These are phyloP conservation scores for Hansenula sp. DNA, from an alignment of 1,139 yeast species.

Conservation along the genomic window DNA sequence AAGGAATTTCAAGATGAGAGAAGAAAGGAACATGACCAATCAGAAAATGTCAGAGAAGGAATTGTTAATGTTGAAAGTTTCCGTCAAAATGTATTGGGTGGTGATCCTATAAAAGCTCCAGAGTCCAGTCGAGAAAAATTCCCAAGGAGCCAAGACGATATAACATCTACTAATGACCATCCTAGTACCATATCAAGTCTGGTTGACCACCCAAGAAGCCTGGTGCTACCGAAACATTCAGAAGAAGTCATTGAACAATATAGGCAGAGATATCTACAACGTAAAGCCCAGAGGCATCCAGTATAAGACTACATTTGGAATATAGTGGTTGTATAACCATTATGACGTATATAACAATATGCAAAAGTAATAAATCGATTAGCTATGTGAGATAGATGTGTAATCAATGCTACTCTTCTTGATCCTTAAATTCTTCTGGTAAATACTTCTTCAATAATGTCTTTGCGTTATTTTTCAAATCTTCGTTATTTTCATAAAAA, in stretches of 20 bases:
- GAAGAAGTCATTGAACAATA: constrained; percentile 8
- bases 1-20: constrained; percentile 28
- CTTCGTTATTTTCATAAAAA: constrained; percentile 49
- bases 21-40: background rate
- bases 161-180: too few relatives aligned
- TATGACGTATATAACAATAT: too few relatives aligned
- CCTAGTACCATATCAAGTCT: too few relatives aligned
- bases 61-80: constrained; percentile 1
- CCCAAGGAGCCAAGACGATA: too few relatives aligned
- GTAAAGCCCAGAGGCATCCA: constrained; percentile 3
- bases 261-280: constrained; percentile 9
- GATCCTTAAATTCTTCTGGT: constrained; percentile 1
- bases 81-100: background rate
- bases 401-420: too few relatives aligned
- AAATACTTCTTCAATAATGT: constrained; percentile 30
- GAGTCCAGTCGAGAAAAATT: too few relatives aligned
- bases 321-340: too few relatives aligned
- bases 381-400: too few relatives aligned
- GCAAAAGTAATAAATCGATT: too few relatives aligned
- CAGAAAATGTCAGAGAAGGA: constrained; percentile 1
- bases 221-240: constrained; percentile 14
- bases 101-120: too few relatives aligned
- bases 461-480: constrained; percentile 48
- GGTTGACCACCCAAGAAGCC: background rate
- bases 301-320: too few relatives aligned